Percentiles rank a stretch among this genome's conserved stretches.
These are phyloP conservation scores for Myriosclerotinia duriaeana DNA, from an alignment of 2,329 filamentous ascomycete genomes.

Conservation along the genomic window DNA sequence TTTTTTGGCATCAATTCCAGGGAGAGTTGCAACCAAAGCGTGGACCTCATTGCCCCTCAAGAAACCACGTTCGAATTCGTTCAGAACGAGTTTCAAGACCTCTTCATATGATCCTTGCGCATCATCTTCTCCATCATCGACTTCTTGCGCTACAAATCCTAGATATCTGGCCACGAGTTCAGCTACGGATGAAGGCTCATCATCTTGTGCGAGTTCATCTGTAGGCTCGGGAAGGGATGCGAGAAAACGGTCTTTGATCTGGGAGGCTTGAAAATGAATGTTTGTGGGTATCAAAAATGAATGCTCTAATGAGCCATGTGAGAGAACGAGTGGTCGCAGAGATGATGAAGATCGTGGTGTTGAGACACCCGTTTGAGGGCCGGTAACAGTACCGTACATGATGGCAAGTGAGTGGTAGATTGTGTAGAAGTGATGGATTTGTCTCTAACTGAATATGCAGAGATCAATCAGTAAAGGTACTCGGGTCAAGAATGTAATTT, in stretches of 20 bases:
- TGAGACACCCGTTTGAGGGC: slow-evolving; percentile 92
- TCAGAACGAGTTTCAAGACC: slow-evolving; percentile 86
- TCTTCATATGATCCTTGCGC: slow-evolving; percentile 85
- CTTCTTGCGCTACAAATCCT: slow-evolving; percentile 82
- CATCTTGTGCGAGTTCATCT: slow-evolving; percentile 95
- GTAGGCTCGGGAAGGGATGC: slow-evolving; percentile 84
- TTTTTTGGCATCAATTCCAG: slow-evolving; percentile 92
- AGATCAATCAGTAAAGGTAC: background rate
- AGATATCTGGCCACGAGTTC: slow-evolving; percentile 94
- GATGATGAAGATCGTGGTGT: slow-evolving; percentile 93
- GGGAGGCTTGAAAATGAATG: slow-evolving; percentile 92
- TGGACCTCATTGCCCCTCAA: slow-evolving; percentile 96
- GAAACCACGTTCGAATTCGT: slow-evolving; percentile 95
- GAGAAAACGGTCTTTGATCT: slow-evolving; percentile 88
- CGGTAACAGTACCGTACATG: slow-evolving; percentile 85
- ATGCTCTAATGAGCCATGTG: slow-evolving; percentile 93
- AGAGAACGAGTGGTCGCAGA: slow-evolving; percentile 84
- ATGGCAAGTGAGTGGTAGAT: slow-evolving; percentile 40
- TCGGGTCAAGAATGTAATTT: too few species aligned
- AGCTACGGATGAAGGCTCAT: slow-evolving; percentile 93
- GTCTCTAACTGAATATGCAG: slow-evolving; percentile 20
- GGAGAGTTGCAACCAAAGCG: slow-evolving; percentile 78
- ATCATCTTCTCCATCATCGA: slow-evolving; percentile 90
- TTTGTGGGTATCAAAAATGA: slow-evolving; percentile 93
- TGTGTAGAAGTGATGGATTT: slow-evolving; percentile 21